Evolutionary conservation across 495 filamentous ascomycete genomes (phyloP), one percentile per base, ranked within the genome.

Genomic region (Penicillium paradoxum): DNA sequence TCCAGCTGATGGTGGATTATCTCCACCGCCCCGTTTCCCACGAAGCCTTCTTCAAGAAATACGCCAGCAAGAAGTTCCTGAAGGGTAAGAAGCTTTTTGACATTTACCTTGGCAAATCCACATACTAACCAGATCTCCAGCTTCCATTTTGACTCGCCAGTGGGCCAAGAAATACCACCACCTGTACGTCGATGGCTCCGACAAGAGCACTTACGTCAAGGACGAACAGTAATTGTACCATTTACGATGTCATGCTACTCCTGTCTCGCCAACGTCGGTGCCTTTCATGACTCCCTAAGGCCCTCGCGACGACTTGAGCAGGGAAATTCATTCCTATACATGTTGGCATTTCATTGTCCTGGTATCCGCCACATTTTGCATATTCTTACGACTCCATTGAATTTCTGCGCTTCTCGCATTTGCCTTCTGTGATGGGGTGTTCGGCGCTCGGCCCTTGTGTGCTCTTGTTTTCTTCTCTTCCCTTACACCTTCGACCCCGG

Each of bases 31-130:
- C 95, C 27, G 89, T 96, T 39, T 79, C 80, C 34, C 93, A 97
- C 60, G 90, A 97, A 69, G 93, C 95, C 15, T 97, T 98, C 81
- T 97, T 95, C 79, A 93, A 92, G 79, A 98, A 98, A 69, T 98
- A 98, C 64, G 93, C 95, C 14, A 93, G 90, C 81, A 97, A 97
- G 77, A 95, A 92, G 71, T 98, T 96, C 72, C 71, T 97, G 63
- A 97, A 97, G 76, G 92, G 93, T 91, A 81, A 65, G 72, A 55
- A 15, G 30, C n/a, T n/a, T 13, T 37, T 34, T 10, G 14, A 1
- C 33, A 9, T 13, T 17, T 13, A 19, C 21, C 27, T 38, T 48
- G 11, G 34, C 2, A 30, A 29, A 1, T 8, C 30, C 1, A 15
- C 7, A 17, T 45, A 45, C 57, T 71, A 50, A 73, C 56, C 21